These are phyloP conservation scores for Sclerotinia trifoliorum DNA, from an alignment of 2,329 filamentous ascomycete genomes.

Conservation along the genomic window DNA sequence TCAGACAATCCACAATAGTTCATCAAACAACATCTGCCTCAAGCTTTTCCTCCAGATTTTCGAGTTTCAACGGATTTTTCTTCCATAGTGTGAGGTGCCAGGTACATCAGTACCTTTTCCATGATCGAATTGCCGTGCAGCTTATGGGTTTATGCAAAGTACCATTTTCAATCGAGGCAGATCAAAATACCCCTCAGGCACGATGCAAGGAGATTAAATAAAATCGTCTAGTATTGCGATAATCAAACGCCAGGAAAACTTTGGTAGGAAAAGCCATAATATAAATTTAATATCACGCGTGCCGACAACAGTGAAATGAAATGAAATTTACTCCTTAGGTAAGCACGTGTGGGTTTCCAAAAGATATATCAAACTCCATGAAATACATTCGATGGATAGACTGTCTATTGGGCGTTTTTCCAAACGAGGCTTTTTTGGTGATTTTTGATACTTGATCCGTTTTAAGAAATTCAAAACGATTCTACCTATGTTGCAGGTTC, in stretches of 20 bases:
- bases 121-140: neutral
- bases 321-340: conserved; percentile 6
- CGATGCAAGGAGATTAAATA: no score
- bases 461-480: no score
- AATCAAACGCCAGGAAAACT: neutral
- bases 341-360: neutral
- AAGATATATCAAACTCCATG: neutral
- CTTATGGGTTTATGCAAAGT: neutral
- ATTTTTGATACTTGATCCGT: no score
- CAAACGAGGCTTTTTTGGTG: no score
- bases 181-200: no score
- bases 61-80: neutral
- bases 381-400: neutral
- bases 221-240: no score
- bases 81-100: neutral
- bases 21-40: conserved; percentile 9
- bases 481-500: no score
- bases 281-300: neutral
- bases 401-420: no score
- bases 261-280: neutral
- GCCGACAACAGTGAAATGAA: neutral
- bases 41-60: conserved; percentile 5
- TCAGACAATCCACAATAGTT: conserved; percentile 11
- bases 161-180: neutral
- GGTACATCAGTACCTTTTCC: neutral